Percentiles rank a stretch among this genome's conserved stretches.
phyloP scores from a whole-genome alignment of 257 asterid species.

The Gardenia jasminoides region DNA sequence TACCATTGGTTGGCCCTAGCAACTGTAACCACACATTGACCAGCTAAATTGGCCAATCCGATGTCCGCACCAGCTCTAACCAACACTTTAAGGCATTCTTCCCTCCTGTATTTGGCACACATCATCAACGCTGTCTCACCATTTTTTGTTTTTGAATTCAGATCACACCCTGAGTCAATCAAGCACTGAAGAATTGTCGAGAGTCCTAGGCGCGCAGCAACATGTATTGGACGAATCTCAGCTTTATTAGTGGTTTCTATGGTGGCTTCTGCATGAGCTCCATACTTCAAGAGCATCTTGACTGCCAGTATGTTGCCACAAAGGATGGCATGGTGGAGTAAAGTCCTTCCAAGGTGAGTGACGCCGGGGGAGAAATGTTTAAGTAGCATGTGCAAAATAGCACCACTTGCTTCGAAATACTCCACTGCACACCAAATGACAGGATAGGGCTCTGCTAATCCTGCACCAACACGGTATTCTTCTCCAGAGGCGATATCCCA shows the following conservation, averaged over 20 bases:
- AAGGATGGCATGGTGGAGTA: slow-evolving; percentile 78
- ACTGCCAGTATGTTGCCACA: slow-evolving; percentile 58
- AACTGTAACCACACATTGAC: slow-evolving; percentile 51
- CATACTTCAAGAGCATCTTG: slow-evolving; percentile 44
- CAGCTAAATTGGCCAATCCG: slow-evolving; percentile 49
- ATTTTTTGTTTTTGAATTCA: slow-evolving; percentile 47
- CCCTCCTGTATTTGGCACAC: slow-evolving; percentile 48
- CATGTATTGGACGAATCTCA: slow-evolving; percentile 57
- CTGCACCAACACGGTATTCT: slow-evolving; percentile 80
- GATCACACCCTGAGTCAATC: slow-evolving; percentile 55
- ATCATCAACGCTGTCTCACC: slow-evolving; percentile 73
- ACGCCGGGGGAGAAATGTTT: slow-evolving; percentile 36
- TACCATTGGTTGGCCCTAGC: slow-evolving; percentile 50
- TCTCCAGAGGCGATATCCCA: slow-evolving; percentile 85
- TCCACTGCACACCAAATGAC: slow-evolving; percentile 81
- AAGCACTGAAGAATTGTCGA: slow-evolving; percentile 47
- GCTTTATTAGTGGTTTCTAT: slow-evolving; percentile 45
- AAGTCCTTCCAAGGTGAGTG: slow-evolving; percentile 53
- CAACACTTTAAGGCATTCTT: slow-evolving; percentile 54
- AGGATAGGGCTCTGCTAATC: slow-evolving; percentile 73
- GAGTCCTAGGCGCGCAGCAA: slow-evolving; percentile 68
- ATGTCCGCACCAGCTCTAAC: slow-evolving; percentile 70
- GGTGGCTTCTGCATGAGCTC: slow-evolving; percentile 49
- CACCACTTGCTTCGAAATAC: slow-evolving; percentile 71
- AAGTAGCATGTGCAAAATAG: slow-evolving; percentile 62